These are phyloP conservation scores for Rhodomyrtus tomentosa DNA, from an alignment of 345 rosid genomes.

Conservation along the genomic window DNA sequence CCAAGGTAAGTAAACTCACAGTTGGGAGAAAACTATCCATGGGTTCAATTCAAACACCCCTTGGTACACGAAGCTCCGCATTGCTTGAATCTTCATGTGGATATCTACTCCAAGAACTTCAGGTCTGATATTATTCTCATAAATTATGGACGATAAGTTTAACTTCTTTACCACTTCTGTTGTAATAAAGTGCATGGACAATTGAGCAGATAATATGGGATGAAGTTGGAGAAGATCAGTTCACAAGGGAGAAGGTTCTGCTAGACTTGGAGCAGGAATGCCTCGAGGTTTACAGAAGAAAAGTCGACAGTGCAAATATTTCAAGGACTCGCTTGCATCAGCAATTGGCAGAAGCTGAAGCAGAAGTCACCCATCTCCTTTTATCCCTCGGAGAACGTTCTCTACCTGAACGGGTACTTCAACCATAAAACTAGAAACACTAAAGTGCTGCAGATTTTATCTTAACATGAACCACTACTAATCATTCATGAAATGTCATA, in stretches of 20 bases:
- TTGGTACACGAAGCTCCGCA: conserved; percentile 51
- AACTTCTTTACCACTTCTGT: neutral
- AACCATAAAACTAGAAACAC: neutral
- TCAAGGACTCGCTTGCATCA: conserved; percentile 95
- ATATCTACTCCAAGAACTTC: conserved; percentile 78
- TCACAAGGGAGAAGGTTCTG: conserved; percentile 71
- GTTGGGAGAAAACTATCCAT: conserved; percentile 5
- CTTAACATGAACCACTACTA: neutral
- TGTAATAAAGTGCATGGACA: neutral
- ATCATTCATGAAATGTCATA: neutral
- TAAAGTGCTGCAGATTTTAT: neutral
- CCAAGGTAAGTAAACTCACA: neutral
- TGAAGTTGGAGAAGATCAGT: conserved; percentile 84
- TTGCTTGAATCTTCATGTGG: conserved; percentile 72
- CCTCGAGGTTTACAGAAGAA: conserved; percentile 80
- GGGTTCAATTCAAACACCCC: conserved; percentile 63
- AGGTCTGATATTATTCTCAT: conserved; percentile 32
- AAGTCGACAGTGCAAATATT: conserved; percentile 90
- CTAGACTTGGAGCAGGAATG: conserved; percentile 89
- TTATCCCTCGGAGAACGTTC: conserved; percentile 92
- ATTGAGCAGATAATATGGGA: conserved; percentile 84
- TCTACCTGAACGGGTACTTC: conserved; percentile 82
- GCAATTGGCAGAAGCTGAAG: conserved; percentile 94
- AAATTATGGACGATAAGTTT: neutral
- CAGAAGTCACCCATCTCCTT: conserved; percentile 92